phyloP scores from a whole-genome alignment of 768 basidiomycete genomes.

The Kwoniella sp. region DNA sequence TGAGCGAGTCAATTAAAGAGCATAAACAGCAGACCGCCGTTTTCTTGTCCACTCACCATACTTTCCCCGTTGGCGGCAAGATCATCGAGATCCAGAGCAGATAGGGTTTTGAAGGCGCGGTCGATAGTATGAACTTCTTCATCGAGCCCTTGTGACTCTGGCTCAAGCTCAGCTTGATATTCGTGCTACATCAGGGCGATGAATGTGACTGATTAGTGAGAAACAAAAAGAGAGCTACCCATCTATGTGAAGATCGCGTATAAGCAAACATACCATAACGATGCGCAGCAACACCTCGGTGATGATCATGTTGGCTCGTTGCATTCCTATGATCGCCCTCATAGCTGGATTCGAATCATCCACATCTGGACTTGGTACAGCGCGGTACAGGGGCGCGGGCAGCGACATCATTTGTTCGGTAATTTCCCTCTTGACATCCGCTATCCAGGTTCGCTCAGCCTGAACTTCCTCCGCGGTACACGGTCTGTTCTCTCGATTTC shows the following conservation, averaged over 20 bases:
- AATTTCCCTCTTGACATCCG: conserved; percentile 1
- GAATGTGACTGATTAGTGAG: no score
- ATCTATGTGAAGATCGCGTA: no score
- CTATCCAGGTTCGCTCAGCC: conserved; percentile 17
- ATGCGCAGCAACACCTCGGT: conserved; percentile 22
- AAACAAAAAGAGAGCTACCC: no score
- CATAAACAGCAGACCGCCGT: no score
- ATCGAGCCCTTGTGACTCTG: not conserved
- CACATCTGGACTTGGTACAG: conserved; percentile 3
- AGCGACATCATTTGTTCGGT: conserved; percentile 19
- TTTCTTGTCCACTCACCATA: conserved; percentile 27
- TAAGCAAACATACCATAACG: conserved; percentile 21
- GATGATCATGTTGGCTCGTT: conserved; percentile 27
- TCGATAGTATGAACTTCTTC: conserved; percentile 12
- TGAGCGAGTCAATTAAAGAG: no score
- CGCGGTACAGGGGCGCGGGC: conserved; percentile 14
- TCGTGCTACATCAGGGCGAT: no score
- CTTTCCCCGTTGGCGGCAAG: conserved; percentile 21
- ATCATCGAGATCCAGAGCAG: conserved; percentile 18
- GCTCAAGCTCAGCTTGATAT: conserved; percentile 14
- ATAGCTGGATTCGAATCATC: not conserved
- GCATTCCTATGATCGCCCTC: conserved; percentile 25
- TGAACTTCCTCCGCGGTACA: conserved; percentile 10
- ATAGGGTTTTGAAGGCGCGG: conserved; percentile 15
- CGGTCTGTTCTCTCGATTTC: not conserved